Conservation (phyloP, 2,329 filamentous ascomycete species). For the Rhexocercosporidium sp. region DNA sequence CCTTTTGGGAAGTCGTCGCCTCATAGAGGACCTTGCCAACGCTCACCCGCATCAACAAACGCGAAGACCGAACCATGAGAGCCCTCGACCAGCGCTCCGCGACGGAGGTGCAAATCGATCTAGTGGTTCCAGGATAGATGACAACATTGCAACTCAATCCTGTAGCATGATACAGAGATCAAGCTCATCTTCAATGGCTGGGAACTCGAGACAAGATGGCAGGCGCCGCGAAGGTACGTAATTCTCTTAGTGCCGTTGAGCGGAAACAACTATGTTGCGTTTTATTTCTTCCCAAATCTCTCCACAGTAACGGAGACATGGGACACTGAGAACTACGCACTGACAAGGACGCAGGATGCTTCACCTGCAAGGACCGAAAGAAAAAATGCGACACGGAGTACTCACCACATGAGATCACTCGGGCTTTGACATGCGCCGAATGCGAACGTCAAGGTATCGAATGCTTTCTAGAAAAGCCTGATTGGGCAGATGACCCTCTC, state of each 20-base stretch:
- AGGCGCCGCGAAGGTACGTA: neutral
- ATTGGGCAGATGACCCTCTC: neutral
- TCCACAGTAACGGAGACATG: neutral
- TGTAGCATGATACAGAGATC: neutral
- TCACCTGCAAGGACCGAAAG: slow-evolving; percentile 15
- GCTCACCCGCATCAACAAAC: neutral
- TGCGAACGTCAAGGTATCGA: neutral
- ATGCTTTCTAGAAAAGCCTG: neutral
- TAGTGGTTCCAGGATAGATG: neutral
- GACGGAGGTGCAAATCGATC: neutral
- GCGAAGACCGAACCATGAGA: neutral
- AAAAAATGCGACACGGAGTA: slow-evolving; percentile 17
- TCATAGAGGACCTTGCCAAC: neutral
- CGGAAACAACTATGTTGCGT: too few species aligned
- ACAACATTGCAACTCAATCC: neutral
- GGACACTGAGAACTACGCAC: neutral
- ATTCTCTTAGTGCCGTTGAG: neutral
- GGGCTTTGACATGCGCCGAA: neutral
- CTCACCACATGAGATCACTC: neutral
- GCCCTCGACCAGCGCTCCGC: neutral
- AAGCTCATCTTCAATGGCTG: neutral
- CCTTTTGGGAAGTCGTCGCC: neutral
- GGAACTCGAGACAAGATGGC: neutral
- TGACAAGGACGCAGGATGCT: neutral
- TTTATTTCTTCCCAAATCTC: neutral